Evolutionary conservation across 2,329 filamentous ascomycete genomes (phyloP).

Genomic region (Sporothrix phasma): DNA sequence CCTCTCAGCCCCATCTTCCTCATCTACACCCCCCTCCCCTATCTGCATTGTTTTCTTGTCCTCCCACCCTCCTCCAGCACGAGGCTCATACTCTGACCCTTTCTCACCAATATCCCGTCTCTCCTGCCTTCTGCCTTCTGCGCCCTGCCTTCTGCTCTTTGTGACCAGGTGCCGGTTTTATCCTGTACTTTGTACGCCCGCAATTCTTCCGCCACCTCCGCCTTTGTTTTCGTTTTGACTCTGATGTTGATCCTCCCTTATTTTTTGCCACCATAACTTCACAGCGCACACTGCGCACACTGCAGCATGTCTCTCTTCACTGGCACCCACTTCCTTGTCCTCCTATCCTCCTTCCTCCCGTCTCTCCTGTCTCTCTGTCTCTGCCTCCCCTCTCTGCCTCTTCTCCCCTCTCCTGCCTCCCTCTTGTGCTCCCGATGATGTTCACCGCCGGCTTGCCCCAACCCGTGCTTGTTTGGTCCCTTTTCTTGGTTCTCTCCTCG

Average conservation of each 20-base stretch:
- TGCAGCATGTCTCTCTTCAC: not conserved
- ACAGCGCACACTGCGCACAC: not conserved
- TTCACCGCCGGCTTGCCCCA: not conserved
- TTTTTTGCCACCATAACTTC: not conserved
- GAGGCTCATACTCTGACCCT: conserved; percentile 1
- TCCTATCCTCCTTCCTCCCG: not conserved
- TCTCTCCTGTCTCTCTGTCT: not conserved
- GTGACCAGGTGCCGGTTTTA: not conserved
- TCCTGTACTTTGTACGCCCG: not conserved
- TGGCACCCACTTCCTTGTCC: not conserved
- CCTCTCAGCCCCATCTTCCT: not conserved
- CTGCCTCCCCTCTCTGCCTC: too few relatives aligned
- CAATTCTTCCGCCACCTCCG: conserved; percentile 5
- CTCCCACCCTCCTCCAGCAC: not conserved
- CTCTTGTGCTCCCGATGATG: not conserved
- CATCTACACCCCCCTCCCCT: not conserved
- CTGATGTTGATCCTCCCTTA: not conserved
- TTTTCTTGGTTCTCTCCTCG: not conserved
- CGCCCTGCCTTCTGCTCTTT: not conserved
- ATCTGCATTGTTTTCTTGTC: conserved; percentile 8
- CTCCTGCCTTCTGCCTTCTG: not conserved
- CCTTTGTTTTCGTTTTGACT: not conserved
- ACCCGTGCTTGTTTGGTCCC: not conserved
- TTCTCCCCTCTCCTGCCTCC: not conserved
- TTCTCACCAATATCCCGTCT: not conserved